Evolutionary conservation across 148 eudicot genomes (phyloP).

Genomic region (Salicornia ramosissima): DNA sequence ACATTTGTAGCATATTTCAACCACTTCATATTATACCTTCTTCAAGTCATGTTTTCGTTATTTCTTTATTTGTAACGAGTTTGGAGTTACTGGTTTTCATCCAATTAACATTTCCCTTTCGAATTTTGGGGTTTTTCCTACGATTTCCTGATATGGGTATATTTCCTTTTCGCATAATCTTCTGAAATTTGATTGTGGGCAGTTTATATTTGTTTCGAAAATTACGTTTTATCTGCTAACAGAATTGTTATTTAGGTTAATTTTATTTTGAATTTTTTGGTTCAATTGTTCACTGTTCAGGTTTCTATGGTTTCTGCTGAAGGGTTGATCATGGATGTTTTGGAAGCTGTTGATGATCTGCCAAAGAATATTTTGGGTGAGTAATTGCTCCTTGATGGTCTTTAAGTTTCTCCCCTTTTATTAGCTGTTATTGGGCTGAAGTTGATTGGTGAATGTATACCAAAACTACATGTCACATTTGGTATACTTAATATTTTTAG

Average conservation of each 20-base stretch:
- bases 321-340: background rate
- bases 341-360: constrained; percentile 8
- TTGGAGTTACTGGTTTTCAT: constrained; percentile 19
- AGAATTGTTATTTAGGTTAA: background rate
- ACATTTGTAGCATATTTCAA: constrained; percentile 13
- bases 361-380: constrained; percentile 11
- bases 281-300: background rate
- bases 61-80: background rate
- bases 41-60: background rate
- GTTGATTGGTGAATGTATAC: too few species aligned
- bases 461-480: too few species aligned
- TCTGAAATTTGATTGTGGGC: constrained; percentile 3
- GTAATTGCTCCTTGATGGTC: background rate
- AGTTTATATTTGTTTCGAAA: constrained; percentile 6
- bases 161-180: constrained; percentile 18
- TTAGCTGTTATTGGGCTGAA: background rate
- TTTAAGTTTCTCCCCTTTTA: background rate
- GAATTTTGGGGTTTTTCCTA: background rate
- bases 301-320: background rate
- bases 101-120: background rate
- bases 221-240: background rate
- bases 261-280: background rate
- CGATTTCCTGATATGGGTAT: constrained; percentile 4
- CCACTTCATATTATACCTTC: constrained; percentile 15
- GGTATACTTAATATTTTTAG: too few species aligned